Percentiles rank a stretch among this genome's conserved stretches.
Conservation (phyloP, 78 protist genomes). For the Polysphondylium violaceum region DNA sequence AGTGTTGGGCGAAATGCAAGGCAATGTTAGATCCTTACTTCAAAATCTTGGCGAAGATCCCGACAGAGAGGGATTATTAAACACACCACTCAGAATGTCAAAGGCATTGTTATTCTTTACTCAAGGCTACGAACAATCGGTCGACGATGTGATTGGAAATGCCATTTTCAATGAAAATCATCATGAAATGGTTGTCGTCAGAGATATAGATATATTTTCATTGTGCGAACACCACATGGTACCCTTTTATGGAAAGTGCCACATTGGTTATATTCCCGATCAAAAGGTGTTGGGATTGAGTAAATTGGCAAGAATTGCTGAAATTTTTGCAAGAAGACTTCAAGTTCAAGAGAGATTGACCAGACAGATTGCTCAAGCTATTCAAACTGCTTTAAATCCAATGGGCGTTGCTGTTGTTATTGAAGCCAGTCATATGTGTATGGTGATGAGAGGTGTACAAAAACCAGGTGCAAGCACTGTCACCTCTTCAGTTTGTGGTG, state of each 20-base stretch:
- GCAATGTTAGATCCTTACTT: slow-evolving; percentile 13
- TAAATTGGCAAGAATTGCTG: slow-evolving; percentile 95
- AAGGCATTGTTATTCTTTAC: slow-evolving; percentile 94
- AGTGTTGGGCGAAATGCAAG: slow-evolving; percentile 13
- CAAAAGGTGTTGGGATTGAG: slow-evolving; percentile 94
- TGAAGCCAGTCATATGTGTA: slow-evolving; percentile 96
- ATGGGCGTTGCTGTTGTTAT: slow-evolving; percentile 94
- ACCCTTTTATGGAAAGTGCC: slow-evolving; percentile 94
- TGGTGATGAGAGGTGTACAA: slow-evolving; percentile 96
- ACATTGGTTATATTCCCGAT: slow-evolving; percentile 95
- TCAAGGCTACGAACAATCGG: slow-evolving; percentile 88
- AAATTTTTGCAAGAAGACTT: slow-evolving; percentile 87
- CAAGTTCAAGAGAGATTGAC: slow-evolving; percentile 97
- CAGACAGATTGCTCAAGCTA: slow-evolving; percentile 90
- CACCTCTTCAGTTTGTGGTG: slow-evolving; percentile 87
- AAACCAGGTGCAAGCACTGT: slow-evolving; percentile 89
- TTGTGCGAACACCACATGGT: slow-evolving; percentile 98
- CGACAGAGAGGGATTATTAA: slow-evolving; percentile 78
- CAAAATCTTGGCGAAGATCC: slow-evolving; percentile 78
- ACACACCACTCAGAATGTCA: slow-evolving; percentile 92
- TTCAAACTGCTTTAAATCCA: slow-evolving; percentile 88
- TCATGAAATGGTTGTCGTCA: slow-evolving; percentile 94
- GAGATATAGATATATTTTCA: slow-evolving; percentile 92
- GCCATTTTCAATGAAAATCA: slow-evolving; percentile 93
- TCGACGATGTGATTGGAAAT: slow-evolving; percentile 85